Evolutionary conservation across 345 rosid genomes (phyloP), one percentile per base, ranked within the genome.

Genomic region (Citrus inodora): DNA sequence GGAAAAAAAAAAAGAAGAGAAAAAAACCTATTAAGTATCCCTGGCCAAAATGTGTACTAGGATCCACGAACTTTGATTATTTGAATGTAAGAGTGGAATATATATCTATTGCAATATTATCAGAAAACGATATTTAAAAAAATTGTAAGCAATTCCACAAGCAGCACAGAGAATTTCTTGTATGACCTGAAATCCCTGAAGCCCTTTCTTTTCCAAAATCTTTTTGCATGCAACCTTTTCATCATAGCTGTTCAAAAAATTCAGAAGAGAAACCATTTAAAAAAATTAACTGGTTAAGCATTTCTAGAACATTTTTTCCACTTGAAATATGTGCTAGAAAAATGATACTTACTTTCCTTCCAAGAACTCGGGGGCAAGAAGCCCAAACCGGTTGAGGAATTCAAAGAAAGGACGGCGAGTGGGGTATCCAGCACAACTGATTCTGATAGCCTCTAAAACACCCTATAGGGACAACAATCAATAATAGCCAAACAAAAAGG

Each of bases 381-480:
- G 89, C 72, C 98, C 99, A 69, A 96, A 96, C 69, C 98, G 85
- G 81, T 90, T 92, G n/a, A 88, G 73, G 83, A 96, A 96, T 87
- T 96, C 98, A 61, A 92, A 96, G 83, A 94, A 96, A 58, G 97
- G 91, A 62, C 85, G 88, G 21, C 99, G 97, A 83, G 99, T 96
- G 65, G 99, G 99, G 82, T 91, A 96, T 46, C 99, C 99, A 19
- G 99, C 99, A 70, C 96, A 91, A 79, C 99, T 96, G 80, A 96
- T 96, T 88, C 98, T 89, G 80, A 96, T 96, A 61, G 99, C 99
- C 82, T 93, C 98, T 76, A 93, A 75, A 81, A 96, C 99, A 85
- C 99, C 99, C 98, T 96, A 82, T 38, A 81, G 42, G 67, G 9
- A 76, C 46, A 86, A 61, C 63, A 58, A 68, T 75, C 53, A 80